Evolutionary conservation across 192 early-diverging fungal genomes (phyloP).

Genomic region (Coemansia sp.): DNA sequence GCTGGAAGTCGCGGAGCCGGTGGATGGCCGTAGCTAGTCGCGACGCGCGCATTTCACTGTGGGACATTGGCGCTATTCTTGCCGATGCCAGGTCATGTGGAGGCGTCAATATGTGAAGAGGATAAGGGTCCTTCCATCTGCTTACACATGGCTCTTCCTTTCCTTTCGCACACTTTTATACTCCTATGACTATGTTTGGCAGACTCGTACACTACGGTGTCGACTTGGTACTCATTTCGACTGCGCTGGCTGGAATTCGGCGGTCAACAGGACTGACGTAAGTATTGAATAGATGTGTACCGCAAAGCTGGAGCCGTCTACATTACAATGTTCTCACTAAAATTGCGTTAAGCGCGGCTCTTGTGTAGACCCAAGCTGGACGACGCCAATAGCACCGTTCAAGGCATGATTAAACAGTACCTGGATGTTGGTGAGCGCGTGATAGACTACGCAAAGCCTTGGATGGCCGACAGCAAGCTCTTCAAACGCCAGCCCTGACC

Average conservation of each 20-base stretch:
- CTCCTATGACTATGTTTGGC: constrained; percentile 25
- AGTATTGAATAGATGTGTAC: neutral
- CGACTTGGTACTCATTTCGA: constrained; percentile 42
- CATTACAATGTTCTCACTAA: neutral
- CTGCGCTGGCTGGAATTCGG: constrained; percentile 39
- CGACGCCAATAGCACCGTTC: constrained; percentile 8
- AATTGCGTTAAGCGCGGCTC: neutral
- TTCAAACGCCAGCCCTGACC: constrained; percentile 18
- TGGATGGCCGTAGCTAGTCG: constrained; percentile 51
- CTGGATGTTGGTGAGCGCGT: constrained; percentile 33
- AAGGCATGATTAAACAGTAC: constrained; percentile 18
- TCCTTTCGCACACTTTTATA: neutral
- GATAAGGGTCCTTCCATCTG: neutral
- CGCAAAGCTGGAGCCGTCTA: neutral
- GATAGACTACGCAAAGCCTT: constrained; percentile 22
- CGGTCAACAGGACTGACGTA: constrained; percentile 43
- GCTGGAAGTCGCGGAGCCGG: constrained; percentile 41
- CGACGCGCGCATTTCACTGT: constrained; percentile 47
- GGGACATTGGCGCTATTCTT: constrained; percentile 17
- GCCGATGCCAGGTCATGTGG: neutral
- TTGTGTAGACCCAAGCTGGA: constrained; percentile 23
- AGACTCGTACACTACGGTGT: constrained; percentile 28
- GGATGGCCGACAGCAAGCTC: constrained; percentile 20
- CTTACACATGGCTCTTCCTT: neutral
- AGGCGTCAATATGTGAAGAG: neutral